Conservation (phyloP, 2,329 filamentous ascomycete genomes). For the Colletotrichum tabaci region DNA sequence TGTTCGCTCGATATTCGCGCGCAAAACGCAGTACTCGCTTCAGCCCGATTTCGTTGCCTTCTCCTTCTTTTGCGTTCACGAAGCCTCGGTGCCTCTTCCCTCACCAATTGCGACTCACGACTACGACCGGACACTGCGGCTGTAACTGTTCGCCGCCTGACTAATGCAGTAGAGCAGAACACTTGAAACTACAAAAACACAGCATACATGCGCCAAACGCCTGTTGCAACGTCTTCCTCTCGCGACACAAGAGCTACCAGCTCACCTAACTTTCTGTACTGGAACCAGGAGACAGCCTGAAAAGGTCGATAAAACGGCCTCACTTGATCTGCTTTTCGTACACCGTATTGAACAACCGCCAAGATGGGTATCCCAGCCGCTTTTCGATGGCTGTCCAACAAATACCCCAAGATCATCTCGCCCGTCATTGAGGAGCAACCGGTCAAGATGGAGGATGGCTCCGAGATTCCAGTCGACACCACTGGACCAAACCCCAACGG, state of each 20-base stretch:
- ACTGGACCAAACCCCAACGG: slow-evolving; percentile 93
- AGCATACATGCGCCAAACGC: slow-evolving; percentile 10
- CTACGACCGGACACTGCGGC: background rate
- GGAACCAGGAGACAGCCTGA: background rate
- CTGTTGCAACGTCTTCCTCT: too few species aligned
- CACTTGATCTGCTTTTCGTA: too few species aligned
- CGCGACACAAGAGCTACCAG: slow-evolving; percentile 9
- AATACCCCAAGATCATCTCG: slow-evolving; percentile 97
- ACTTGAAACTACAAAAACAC: background rate
- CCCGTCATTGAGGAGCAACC: slow-evolving; percentile 90
- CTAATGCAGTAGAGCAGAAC: background rate
- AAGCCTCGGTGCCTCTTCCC: too few species aligned
- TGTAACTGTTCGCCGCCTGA: too few species aligned
- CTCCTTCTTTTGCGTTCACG: background rate
- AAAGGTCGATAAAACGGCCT: background rate
- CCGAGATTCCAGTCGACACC: slow-evolving; percentile 86
- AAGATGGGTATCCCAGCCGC: slow-evolving; percentile 94
- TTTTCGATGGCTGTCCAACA: slow-evolving; percentile 96
- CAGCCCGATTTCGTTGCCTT: background rate
- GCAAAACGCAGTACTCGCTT: background rate
- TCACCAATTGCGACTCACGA: background rate
- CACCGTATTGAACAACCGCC: slow-evolving; percentile 23
- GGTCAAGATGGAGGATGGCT: slow-evolving; percentile 83
- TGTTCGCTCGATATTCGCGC: background rate
- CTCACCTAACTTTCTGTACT: background rate